Base-by-base conservation (phyloP, 2,329 filamentous ascomycete species). In the Alternaria incomplexa region DNA sequence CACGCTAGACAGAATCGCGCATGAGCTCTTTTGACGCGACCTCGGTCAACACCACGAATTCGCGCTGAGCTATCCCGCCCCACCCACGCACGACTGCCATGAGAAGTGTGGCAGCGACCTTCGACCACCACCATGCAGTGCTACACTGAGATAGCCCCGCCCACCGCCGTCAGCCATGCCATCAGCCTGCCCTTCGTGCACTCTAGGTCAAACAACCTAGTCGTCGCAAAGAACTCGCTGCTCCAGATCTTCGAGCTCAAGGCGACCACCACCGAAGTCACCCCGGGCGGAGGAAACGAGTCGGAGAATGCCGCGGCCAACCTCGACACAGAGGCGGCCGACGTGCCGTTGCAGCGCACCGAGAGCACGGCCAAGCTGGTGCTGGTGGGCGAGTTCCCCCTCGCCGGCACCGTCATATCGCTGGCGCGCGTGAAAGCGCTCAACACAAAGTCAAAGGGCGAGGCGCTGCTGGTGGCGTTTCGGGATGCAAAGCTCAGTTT, bases 81-180 rank as follows among this genome's bases (percentile, higher is more conserved):
- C 23, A 17, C 40, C 53, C 40, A 20, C 15, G 56, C 32, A 58
- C 45, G 51, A 58, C 52, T 58, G 74, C 75, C 73, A 68, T 61
- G 62, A 63, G 62, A 52, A 56, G 66, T 8, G 61, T 43, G 20
- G 46, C 44, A 32, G 51, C 55, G 40, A 28, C 30, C 26, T 25
- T 46, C 28, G 5, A 44, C 55, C 53, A 44, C 46, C 47, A 36
- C 61, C 75, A 98, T 98, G 95, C 95, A 98, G 88, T 97, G 93
- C 86, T 98, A 98, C 83, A 94, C 93, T 77, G 96, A 99, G 86
- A 86, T 99, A 80, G 90, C 93, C 80, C 92, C 95, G 84, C 94
- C 96, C 58, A 96, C 94, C 79, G 94, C 94, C 79, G 93, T 98
- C 82, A 94, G 93, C 75, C 91, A 97, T 83, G 93, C 94, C 68